Conservation (phyloP, 2,329 filamentous ascomycete genomes). For the Aureobasidium melanogenum region DNA sequence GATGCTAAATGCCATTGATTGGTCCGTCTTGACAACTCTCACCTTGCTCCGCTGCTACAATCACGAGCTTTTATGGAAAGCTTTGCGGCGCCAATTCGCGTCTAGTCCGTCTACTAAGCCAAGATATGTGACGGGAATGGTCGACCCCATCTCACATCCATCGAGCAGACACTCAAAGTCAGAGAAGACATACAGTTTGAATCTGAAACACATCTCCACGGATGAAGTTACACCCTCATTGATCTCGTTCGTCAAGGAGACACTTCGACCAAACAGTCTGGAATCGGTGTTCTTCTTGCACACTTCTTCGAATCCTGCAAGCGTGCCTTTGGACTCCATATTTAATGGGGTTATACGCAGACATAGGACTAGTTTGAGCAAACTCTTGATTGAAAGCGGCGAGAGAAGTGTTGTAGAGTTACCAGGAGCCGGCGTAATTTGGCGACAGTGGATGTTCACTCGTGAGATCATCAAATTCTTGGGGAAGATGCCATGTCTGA, state of each 20-base stretch:
- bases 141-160: neutral
- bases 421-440: slow-evolving; percentile 35
- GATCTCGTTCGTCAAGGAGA: slow-evolving; percentile 67
- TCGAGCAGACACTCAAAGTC: neutral
- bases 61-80: slow-evolving; percentile 67
- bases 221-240: slow-evolving; percentile 61
- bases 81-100: slow-evolving; percentile 44
- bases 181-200: slow-evolving; percentile 36
- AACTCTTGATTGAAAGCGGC: slow-evolving; percentile 65
- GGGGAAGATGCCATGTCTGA: slow-evolving; percentile 62
- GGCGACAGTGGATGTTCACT: slow-evolving; percentile 62
- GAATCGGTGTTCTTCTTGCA: slow-evolving; percentile 66
- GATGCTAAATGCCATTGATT: slow-evolving; percentile 64
- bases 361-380: slow-evolving; percentile 63
- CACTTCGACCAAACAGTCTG: slow-evolving; percentile 68
- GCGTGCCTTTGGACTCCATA: slow-evolving; percentile 60
- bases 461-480: slow-evolving; percentile 63
- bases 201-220: slow-evolving; percentile 65
- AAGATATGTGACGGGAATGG: neutral
- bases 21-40: slow-evolving; percentile 60
- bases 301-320: slow-evolving; percentile 41
- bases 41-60: slow-evolving; percentile 66
- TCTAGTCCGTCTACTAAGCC: neutral
- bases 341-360: slow-evolving; percentile 60
- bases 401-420: slow-evolving; percentile 41